Percentiles rank a stretch among this genome's conserved stretches.
Evolutionary conservation across 768 basidiomycete species (phyloP).

Genomic region (Exidia glandulosa): DNA sequence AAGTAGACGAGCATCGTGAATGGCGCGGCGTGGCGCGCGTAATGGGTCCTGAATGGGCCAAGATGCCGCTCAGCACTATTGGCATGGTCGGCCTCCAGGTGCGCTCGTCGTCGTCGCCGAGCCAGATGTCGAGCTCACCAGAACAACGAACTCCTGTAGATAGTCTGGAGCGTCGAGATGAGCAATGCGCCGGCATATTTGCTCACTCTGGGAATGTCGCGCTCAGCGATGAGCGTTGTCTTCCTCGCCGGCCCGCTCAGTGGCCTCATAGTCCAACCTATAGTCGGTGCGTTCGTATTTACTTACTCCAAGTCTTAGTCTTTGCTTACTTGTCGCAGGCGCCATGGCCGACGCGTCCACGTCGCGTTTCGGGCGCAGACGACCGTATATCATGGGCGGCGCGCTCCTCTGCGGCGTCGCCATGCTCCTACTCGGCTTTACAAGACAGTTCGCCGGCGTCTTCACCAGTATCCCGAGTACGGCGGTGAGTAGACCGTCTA

Average conservation of each 20-base stretch:
- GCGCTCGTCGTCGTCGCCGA: background rate
- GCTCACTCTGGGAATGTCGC: constrained; percentile 76
- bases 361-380: constrained; percentile 71
- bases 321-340: constrained; percentile 20
- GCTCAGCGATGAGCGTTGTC: constrained; percentile 79
- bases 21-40: constrained; percentile 49
- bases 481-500: constrained; percentile 18
- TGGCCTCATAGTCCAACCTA: constrained; percentile 82
- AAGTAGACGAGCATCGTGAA: constrained; percentile 24
- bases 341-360: constrained; percentile 76
- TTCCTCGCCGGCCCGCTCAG: constrained; percentile 88
- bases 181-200: constrained; percentile 86
- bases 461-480: constrained; percentile 25
- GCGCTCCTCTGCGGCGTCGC: constrained; percentile 54
- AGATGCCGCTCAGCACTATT: constrained; percentile 60
- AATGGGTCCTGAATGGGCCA: constrained; percentile 55
- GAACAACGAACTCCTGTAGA: background rate
- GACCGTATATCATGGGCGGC: constrained; percentile 76
- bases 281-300: constrained; percentile 48
- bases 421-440: constrained; percentile 78
- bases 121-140: background rate
- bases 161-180: constrained; percentile 94
- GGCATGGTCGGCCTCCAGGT: constrained; percentile 73
- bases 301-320: background rate
- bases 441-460: constrained; percentile 49